Evolutionary conservation across 2,329 filamentous ascomycete species (phyloP).

Genomic region (Aspergillus hortae): DNA sequence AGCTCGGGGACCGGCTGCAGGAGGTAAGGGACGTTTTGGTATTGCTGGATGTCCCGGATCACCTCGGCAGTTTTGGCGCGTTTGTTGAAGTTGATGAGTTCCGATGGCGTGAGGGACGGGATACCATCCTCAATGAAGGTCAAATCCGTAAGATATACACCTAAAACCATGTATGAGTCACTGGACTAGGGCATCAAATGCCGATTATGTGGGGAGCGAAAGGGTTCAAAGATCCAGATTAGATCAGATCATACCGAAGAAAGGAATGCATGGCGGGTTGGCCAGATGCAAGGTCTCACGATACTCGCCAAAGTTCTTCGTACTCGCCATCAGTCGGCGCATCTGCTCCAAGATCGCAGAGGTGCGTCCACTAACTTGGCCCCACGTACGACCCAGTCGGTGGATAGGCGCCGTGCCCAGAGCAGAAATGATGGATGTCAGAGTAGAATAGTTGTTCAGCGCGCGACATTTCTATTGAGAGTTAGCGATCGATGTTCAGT

Average conservation of each 20-base stretch:
- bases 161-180: slow-evolving; percentile 42
- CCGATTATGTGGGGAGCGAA: background rate
- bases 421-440: slow-evolving; percentile 96
- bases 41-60: slow-evolving; percentile 97
- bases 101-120: slow-evolving; percentile 90
- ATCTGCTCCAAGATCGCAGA: slow-evolving; percentile 79
- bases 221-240: too few species aligned
- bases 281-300: slow-evolving; percentile 87
- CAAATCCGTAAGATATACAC: slow-evolving; percentile 93
- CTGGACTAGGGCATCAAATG: background rate
- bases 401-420: slow-evolving; percentile 92
- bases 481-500: slow-evolving; percentile 4
- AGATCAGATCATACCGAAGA: slow-evolving; percentile 72
- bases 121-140: slow-evolving; percentile 99
- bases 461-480: slow-evolving; percentile 75
- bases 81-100: slow-evolving; percentile 98
- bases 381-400: slow-evolving; percentile 89
- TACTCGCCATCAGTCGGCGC: slow-evolving; percentile 92
- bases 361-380: slow-evolving; percentile 83
- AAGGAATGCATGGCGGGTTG: slow-evolving; percentile 95
- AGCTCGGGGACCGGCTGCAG: slow-evolving; percentile 85
- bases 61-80: slow-evolving; percentile 97
- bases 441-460: slow-evolving; percentile 94
- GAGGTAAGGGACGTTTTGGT: slow-evolving; percentile 95
- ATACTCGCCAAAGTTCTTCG: slow-evolving; percentile 97